Conservation (phyloP, 805 yeast species). For the Metschnikowia continentalis region DNA sequence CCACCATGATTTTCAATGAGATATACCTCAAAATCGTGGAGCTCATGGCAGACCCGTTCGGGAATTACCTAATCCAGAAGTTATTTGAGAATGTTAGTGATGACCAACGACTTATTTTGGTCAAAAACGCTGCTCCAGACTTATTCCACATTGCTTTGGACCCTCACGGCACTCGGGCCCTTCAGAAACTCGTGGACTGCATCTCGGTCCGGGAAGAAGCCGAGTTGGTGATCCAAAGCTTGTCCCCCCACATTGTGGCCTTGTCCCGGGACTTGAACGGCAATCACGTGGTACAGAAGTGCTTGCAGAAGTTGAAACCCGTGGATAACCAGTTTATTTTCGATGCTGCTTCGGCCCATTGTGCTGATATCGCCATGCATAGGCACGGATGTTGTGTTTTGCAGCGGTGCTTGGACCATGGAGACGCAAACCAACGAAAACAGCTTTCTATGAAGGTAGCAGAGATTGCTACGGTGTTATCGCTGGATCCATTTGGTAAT, state of each 20-base stretch:
- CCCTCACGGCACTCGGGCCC: conserved; percentile 94
- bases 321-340: conserved; percentile 83
- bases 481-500: conserved; percentile 93
- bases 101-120: conserved; percentile 66
- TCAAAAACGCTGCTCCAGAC: conserved; percentile 67
- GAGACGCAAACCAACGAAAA: conserved; percentile 63
- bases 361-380: conserved; percentile 84
- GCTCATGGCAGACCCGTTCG: conserved; percentile 93
- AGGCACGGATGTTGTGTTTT: conserved; percentile 91
- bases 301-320: conserved; percentile 66
- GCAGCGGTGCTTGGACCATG: conserved; percentile 70
- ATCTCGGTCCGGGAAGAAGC: conserved; percentile 70
- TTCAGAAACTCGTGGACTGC: conserved; percentile 88
- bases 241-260: conserved; percentile 68
- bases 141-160: conserved; percentile 80
- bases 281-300: conserved; percentile 93
- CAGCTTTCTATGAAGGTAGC: conserved; percentile 67
- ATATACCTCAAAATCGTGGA: conserved; percentile 74
- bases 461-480: conserved; percentile 59
- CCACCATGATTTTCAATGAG: conserved; percentile 76
- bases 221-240: conserved; percentile 52
- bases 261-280: conserved; percentile 90
- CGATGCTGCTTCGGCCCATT: conserved; percentile 72
- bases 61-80: conserved; percentile 93
- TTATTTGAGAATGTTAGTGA: conserved; percentile 69